Base-by-base conservation (phyloP, 495 filamentous ascomycete genomes). In the Aspergillus wentii region DNA sequence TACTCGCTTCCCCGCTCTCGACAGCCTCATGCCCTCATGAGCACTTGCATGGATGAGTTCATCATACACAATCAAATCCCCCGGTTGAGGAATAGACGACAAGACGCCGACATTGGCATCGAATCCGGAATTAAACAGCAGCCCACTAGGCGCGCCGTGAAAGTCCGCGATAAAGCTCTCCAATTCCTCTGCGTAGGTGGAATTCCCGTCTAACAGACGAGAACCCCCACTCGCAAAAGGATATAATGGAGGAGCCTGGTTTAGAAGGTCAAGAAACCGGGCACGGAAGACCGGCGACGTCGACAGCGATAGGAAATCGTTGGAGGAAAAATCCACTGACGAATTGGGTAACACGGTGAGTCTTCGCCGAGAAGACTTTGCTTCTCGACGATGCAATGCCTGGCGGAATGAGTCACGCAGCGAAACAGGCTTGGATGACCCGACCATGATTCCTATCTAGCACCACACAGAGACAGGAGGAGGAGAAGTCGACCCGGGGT, bases 121-220 rank as follows among this genome's bases (percentile, higher is more conserved):
- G 54, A 75, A 88, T 5, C 83, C 86, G 2, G 83, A 87, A 48
- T 83, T 86, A 57, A 86, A 87, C 3, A 92, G 58, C n/a, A 90
- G 62, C 0, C 71, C 86, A 1, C 71, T 61, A 1, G 67, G 62
- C 0, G 82, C 82, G n/a, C 65, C 43, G 41, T 89, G 83, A 46
- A 88, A 88, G 0, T 43, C 35, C 0, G 86, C 82, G 35, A 90
- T 79, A 9, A 68, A 69, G 0, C 40, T 40, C 50, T 91, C 86
- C 3, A 91, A 64, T 0, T 62, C 46, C 46, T 86, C 81, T 0
- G 77, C 74, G 44, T 79, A 81, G 0, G 46, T 22, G 0, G 77
- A 83, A 58, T 89, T 90, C 4, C 86, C 86, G 54, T 89, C 64
- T 14, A 69, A 36, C 1, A 71, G 33, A 4, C 68, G 60, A 4